A percentile compares a stretch with the other conserved stretches of the same genome.
Evolutionary conservation across 73 alveolate species (phyloP).

Genomic region (Paramecium tetraurelia): DNA sequence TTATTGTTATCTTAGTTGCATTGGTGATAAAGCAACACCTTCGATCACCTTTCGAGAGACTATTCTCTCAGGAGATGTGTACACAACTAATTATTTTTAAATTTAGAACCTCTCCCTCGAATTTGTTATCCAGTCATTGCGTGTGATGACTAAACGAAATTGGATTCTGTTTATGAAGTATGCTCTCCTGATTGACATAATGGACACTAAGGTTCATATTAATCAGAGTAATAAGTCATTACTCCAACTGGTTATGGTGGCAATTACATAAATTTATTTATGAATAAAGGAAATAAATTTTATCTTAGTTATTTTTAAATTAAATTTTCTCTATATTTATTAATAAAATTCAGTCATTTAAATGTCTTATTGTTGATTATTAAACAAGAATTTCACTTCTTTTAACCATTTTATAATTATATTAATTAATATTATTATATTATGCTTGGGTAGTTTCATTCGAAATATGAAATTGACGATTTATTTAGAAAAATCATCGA

Average conservation of each 20-base stretch:
- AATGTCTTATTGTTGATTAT: not conserved
- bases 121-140: not conserved
- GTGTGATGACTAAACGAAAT: not conserved
- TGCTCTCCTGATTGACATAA: slow-evolving; percentile 3
- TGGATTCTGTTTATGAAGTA: not conserved
- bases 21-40: slow-evolving; percentile 6
- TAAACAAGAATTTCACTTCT: not conserved
- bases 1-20: not conserved
- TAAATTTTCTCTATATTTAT: not conserved
- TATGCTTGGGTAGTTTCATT: not conserved
- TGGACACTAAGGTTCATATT: slow-evolving; percentile 10
- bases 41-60: not conserved
- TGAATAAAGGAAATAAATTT: not conserved
- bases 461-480: slow-evolving; percentile 1
- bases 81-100: not conserved
- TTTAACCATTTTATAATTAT: not conserved
- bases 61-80: slow-evolving; percentile 11
- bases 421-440: not conserved
- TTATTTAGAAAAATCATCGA: not conserved
- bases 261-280: not conserved
- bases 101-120: not conserved
- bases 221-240: not conserved
- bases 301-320: not conserved
- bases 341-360: not conserved
- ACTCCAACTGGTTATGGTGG: not conserved